Evolutionary conservation across 2,329 filamentous ascomycete genomes (phyloP).

Genomic region (Periconia macrospinosa): DNA sequence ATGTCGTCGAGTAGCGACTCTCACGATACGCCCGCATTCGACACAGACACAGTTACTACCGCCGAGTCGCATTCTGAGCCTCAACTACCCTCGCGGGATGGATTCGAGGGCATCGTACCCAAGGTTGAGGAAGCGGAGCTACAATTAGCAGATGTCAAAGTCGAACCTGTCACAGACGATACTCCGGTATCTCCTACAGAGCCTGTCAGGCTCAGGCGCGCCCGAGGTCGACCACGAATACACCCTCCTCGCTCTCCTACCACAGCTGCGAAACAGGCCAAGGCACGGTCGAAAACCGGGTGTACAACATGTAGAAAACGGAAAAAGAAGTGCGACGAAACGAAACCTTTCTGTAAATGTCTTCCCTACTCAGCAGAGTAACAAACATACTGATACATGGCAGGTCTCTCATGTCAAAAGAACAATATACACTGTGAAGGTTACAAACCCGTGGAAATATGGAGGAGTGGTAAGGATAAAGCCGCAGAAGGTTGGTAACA

Average conservation of each 20-base stretch:
- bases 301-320: conserved; percentile 62
- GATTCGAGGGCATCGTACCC: conserved; percentile 47
- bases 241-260: conserved; percentile 66
- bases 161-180: conserved; percentile 34
- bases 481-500: conserved; percentile 61
- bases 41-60: conserved; percentile 23
- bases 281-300: conserved; percentile 66
- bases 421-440: conserved; percentile 91
- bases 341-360: conserved; percentile 47
- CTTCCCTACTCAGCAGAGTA: not conserved
- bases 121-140: conserved; percentile 60
- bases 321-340: conserved; percentile 64
- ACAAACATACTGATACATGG: conserved; percentile 23
- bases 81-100: conserved; percentile 25
- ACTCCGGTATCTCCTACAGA: conserved; percentile 38
- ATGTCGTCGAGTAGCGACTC: conserved; percentile 46
- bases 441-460: conserved; percentile 82
- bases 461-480: conserved; percentile 82
- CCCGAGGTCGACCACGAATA: conserved; percentile 79
- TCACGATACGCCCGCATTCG: conserved; percentile 40
- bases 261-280: conserved; percentile 69
- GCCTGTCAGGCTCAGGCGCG: conserved; percentile 42
- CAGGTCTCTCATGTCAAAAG: conserved; percentile 87
- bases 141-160: conserved; percentile 42
- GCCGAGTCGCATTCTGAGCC: conserved; percentile 30